Evolutionary conservation across 257 asterid genomes (phyloP), one percentile per base, ranked within the genome.

Genomic region (Ocimum tenuiflorum): DNA sequence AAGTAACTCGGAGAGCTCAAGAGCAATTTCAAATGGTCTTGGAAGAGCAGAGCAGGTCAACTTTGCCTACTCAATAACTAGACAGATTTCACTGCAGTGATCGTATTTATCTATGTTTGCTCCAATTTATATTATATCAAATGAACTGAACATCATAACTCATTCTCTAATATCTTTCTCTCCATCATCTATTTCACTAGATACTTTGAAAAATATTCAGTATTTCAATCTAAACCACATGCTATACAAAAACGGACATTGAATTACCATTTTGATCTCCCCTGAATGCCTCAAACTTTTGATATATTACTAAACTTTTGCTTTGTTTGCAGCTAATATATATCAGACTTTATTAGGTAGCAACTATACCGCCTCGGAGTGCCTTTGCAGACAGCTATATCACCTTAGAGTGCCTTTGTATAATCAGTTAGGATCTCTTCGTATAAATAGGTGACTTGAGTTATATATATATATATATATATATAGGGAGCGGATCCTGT

Each of bases 21-120:
- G 99, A 94, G 81, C 99, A 94, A 77, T 81, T 94, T 75, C 99
- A 94, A 71, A 88, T 90, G 96, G 99, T 88, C 50, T 77, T 94
- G 46, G 94, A 94, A 83, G 96, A 90, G 82, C 99, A 86, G 76
- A 88, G 92, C 96, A 86, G 99, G 99, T 92, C 43, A 56, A 19
- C 57, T 63, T 74, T 42, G 43, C 49, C 56, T 57, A 43, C 78
- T 41, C 31, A 52, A 75, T 58, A 66, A 46, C 59, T 65, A 36
- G 77, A 72, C 51, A 58, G 58, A 49, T 38, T 52, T 60, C 14
- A 22, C 23, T 66, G 58, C 23, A 19, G 13, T 62, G 60, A 52
- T 67, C n/a, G 60, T 43, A 24, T 58, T 72, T 51, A 15, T 22
- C 49, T 43, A 46, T 42, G 36, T 43, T 55, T 1, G 22, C 50